phyloP scores from a whole-genome alignment of 176 grass and related monocot genomes.

The Aegilops umbellulata region DNA sequence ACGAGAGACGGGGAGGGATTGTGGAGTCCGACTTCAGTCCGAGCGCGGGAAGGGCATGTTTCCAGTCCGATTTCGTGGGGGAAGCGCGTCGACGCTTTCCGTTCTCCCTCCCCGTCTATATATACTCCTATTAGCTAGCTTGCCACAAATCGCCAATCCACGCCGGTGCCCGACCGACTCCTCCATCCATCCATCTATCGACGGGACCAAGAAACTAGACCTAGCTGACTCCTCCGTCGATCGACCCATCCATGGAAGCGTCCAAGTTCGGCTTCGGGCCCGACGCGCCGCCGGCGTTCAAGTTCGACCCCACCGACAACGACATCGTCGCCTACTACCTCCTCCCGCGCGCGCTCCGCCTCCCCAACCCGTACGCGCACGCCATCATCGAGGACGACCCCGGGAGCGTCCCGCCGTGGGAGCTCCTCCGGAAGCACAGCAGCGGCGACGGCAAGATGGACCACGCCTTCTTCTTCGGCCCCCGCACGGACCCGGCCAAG shows the following conservation, averaged over 20 bases:
- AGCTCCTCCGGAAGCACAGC: not conserved
- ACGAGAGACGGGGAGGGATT: too few species aligned
- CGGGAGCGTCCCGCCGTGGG: conserved; percentile 14
- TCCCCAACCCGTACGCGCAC: not conserved
- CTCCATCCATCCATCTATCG: not conserved
- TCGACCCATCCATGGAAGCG: conserved; percentile 22
- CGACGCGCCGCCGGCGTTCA: not conserved
- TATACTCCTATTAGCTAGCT: not conserved
- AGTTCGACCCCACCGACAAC: conserved; percentile 28
- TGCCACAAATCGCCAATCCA: not conserved
- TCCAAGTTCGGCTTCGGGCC: not conserved
- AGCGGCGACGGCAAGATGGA: not conserved
- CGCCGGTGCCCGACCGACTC: not conserved
- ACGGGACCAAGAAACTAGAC: not conserved
- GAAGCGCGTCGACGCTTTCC: not conserved
- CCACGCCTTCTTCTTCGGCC: conserved; percentile 30
- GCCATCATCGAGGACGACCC: conserved; percentile 20
- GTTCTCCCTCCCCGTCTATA: not conserved
- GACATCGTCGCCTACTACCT: conserved; percentile 25
- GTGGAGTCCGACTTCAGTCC: too few species aligned
- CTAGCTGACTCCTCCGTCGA: too few species aligned
- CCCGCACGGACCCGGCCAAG: not conserved
- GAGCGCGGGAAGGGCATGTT: too few species aligned
- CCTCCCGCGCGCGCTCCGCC: not conserved
- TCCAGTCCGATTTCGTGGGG: too few species aligned